Conservation (phyloP, 306 rosid genomes). For the Cyclanthera cordifolia region DNA sequence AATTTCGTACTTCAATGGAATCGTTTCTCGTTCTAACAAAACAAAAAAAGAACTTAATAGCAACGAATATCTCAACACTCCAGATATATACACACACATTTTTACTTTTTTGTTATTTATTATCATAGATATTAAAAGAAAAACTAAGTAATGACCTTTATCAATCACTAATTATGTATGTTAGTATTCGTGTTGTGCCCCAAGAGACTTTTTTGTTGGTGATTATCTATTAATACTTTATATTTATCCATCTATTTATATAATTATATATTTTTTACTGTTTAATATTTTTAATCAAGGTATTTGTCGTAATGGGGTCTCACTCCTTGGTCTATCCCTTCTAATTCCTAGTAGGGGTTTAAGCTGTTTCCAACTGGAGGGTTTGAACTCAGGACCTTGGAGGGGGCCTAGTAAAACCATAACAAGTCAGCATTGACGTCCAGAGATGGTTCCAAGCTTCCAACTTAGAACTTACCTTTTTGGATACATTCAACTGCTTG, state of each 20-base stretch:
- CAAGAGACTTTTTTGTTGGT: not conserved
- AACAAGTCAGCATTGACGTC: not conserved
- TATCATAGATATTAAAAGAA: not conserved
- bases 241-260: not conserved
- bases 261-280: not conserved
- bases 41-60: too few relatives aligned
- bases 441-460: not conserved
- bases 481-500: not conserved
- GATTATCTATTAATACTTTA: not conserved
- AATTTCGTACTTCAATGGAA: too few relatives aligned
- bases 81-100: too few relatives aligned
- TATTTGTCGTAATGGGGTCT: not conserved
- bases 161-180: not conserved
- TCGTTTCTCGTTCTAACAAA: too few relatives aligned
- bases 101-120: not conserved
- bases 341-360: not conserved
- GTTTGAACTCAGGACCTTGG: not conserved
- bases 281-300: not conserved
- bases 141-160: not conserved
- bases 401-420: not conserved
- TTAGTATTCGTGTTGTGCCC: not conserved
- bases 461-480: slow-evolving; percentile 1
- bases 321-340: not conserved
- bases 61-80: too few relatives aligned
- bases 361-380: not conserved